Base-by-base conservation (phyloP, 768 basidiomycete genomes). In the Terana coerulea region DNA sequence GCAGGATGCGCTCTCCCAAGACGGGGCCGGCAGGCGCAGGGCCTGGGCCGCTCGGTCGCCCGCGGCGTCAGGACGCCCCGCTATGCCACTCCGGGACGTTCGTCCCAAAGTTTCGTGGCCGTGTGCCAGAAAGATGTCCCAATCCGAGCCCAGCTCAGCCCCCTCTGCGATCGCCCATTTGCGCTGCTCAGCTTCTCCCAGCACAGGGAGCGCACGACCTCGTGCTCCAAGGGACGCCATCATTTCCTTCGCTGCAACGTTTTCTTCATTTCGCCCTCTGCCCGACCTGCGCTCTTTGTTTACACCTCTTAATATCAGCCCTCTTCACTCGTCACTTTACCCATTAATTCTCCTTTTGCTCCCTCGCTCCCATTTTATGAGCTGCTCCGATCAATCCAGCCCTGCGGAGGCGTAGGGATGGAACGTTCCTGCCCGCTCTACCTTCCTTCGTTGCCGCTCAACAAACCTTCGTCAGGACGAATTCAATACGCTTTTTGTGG, bases 211-310 rank as follows among this genome's bases (percentile, higher is more conserved):
- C 50, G 52, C 54, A 55, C n/a, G 9, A 57, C 59, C 61, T 58
- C 60, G 52, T 60, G 57, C 37, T 53, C 48, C 48, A 35, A 49
- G 42, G 53, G 28, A 47, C 46, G 22, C 28, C 19, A 45, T 35
- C 56, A 53, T 49, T 7, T 45, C 57, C 45, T 56, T 54, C 57
- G 59, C 55, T 66, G 68, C 74, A 75, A 72, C 76, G 75, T 75
- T 73, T 64, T 68, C 74, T 76, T 77, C 69, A 77, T 77, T 64
- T 68, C 64, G 51, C 53, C 52, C 48, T 49, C 48, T 34, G 31
- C 47, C 53, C 53, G 53, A 54, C 53, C 37, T 35, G 44, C 29
- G 43, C 26, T 44, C 43, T 30, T 30, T 44, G 43, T 44, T 30
- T 12, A 15, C 25, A 28, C 43, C 41, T 30, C 26, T 43, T 49